Evolutionary conservation across 75 land plant species (phyloP).

Genomic region (Larix kaempferi): DNA sequence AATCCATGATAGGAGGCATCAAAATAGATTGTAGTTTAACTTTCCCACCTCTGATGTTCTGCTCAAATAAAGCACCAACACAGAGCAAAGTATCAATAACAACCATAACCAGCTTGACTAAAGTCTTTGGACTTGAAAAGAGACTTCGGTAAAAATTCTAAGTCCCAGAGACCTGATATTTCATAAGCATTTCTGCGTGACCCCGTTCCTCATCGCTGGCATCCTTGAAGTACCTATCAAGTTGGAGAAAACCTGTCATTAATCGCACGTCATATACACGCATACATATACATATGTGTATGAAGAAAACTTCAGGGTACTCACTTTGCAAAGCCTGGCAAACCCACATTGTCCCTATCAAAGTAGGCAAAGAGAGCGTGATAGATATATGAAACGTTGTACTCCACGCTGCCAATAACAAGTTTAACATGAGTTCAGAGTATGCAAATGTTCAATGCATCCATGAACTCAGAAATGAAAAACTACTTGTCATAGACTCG

Average conservation of each 20-base stretch:
- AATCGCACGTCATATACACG: too few relatives aligned
- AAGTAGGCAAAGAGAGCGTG: constrained; percentile 90
- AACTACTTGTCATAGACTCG: too few relatives aligned
- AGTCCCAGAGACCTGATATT: constrained; percentile 65
- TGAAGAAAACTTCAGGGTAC: not conserved
- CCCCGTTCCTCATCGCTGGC: constrained; percentile 85
- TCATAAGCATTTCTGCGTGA: constrained; percentile 86
- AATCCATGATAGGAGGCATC: constrained; percentile 62
- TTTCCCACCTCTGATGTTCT: constrained; percentile 88
- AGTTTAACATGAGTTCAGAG: too few relatives aligned
- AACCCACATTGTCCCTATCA: constrained; percentile 86
- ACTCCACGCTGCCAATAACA: constrained; percentile 74
- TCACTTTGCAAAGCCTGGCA: constrained; percentile 88
- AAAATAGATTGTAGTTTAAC: constrained; percentile 68
- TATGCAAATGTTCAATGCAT: too few relatives aligned
- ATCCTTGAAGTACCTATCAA: constrained; percentile 79
- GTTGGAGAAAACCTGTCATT: not conserved
- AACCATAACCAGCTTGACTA: too few relatives aligned
- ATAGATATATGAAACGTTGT: constrained; percentile 86
- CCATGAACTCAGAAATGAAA: too few relatives aligned
- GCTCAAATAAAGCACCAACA: too few relatives aligned
- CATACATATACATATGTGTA: too few relatives aligned
- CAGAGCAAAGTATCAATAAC: too few relatives aligned
- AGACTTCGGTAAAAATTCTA: too few relatives aligned
- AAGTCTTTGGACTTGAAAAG: too few relatives aligned